Evolutionary conservation across 306 rosid species (phyloP).

Genomic region (Gastrolobium bilobum): DNA sequence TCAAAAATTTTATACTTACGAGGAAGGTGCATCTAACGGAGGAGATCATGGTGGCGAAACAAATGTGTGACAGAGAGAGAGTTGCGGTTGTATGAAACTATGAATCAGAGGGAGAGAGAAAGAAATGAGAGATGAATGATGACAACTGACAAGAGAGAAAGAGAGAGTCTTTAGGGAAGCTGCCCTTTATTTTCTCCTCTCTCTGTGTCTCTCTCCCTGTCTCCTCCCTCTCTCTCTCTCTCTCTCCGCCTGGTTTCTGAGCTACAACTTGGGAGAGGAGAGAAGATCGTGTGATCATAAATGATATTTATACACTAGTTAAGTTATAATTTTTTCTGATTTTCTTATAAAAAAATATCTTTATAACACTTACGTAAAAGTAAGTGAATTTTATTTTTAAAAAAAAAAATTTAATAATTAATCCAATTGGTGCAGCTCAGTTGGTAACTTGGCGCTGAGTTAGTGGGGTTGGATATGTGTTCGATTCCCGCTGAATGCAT

Average conservation of each 20-base stretch:
- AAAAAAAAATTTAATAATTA: too few species aligned
- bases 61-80: conserved; percentile 52
- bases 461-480: too few species aligned
- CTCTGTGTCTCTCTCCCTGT: conserved; percentile 30
- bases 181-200: conserved; percentile 2
- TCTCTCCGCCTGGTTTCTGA: not conserved
- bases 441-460: too few species aligned
- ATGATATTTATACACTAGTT: not conserved
- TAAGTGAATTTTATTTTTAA: too few species aligned
- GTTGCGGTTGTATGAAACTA: conserved; percentile 32
- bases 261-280: not conserved
- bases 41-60: conserved; percentile 64
- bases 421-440: too few species aligned
- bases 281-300: not conserved
- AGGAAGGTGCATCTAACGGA: conserved; percentile 56
- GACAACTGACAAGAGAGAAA: not conserved
- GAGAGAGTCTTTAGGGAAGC: conserved; percentile 37
- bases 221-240: conserved; percentile 38
- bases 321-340: too few species aligned
- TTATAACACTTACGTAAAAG: too few species aligned
- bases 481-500: too few species aligned
- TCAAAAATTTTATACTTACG: conserved; percentile 49
- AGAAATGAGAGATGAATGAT: not conserved
- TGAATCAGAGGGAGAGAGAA: not conserved
- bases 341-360: too few species aligned